Evolutionary conservation across 257 asterid species (phyloP).

Genomic region (Cordia subcordata): DNA sequence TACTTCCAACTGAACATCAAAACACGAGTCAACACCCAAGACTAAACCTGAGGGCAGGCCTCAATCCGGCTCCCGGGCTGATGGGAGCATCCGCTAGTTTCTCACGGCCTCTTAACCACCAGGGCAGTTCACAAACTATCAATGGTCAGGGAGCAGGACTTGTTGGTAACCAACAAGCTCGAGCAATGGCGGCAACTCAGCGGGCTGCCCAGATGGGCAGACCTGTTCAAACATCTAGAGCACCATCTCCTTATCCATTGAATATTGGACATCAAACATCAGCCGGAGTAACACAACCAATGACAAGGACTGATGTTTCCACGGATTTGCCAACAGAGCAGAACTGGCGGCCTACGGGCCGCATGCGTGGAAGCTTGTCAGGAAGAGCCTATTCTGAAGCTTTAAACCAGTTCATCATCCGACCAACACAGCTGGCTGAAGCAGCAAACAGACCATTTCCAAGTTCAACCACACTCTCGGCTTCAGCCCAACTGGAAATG

Average conservation of each 20-base stretch:
- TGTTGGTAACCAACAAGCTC: conserved; percentile 30
- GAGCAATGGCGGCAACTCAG: conserved; percentile 28
- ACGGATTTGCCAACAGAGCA: conserved; percentile 15
- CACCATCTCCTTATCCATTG: conserved; percentile 24
- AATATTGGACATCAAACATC: conserved; percentile 19
- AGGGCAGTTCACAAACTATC: conserved; percentile 25
- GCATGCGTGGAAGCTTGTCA: conserved; percentile 28
- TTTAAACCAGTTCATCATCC: background rate
- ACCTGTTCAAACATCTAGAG: conserved; percentile 26
- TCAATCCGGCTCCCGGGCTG: conserved; percentile 30
- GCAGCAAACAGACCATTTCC: conserved; percentile 5
- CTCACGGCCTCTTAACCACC: conserved; percentile 23
- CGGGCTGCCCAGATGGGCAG: conserved; percentile 32
- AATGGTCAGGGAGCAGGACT: conserved; percentile 14
- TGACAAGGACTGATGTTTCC: conserved; percentile 18
- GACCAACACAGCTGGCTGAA: conserved; percentile 2
- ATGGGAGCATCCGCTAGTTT: conserved; percentile 24
- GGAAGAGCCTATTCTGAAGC: conserved; percentile 22
- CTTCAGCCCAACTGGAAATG: background rate
- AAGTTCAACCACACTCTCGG: background rate
- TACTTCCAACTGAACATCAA: conserved; percentile 22
- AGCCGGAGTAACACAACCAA: conserved; percentile 24
- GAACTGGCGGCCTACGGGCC: conserved; percentile 28
- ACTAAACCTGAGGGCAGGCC: conserved; percentile 8
- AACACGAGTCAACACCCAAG: conserved; percentile 20